These are phyloP conservation scores for Mortierella alpina DNA, from an alignment of 192 early-diverging fungal genomes.

Conservation along the genomic window DNA sequence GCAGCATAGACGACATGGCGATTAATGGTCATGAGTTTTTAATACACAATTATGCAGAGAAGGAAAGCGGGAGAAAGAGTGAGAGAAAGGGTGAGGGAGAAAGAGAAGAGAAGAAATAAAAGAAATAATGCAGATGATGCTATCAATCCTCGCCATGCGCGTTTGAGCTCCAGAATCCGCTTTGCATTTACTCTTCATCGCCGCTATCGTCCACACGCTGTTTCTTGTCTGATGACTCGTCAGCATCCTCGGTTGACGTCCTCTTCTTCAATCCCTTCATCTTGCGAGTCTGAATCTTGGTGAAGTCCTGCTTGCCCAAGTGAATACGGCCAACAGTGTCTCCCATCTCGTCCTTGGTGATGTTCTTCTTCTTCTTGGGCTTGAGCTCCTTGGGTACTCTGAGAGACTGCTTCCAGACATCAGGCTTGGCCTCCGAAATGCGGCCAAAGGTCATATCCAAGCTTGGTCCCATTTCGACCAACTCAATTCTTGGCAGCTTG, in stretches of 20 bases:
- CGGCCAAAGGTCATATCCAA: conserved; percentile 86
- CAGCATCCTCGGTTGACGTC: conserved; percentile 45
- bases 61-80: background rate
- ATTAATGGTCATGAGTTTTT: background rate
- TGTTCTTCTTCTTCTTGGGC: conserved; percentile 93
- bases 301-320: conserved; percentile 90
- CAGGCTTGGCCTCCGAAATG: conserved; percentile 73
- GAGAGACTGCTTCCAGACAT: conserved; percentile 86
- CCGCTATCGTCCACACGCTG: conserved; percentile 52
- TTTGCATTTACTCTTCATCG: conserved; percentile 47
- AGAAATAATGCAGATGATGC: background rate
- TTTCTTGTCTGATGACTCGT: conserved; percentile 48
- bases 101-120: background rate
- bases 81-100: background rate
- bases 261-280: conserved; percentile 95
- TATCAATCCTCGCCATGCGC: background rate
- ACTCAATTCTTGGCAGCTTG: conserved; percentile 89
- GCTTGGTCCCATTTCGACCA: conserved; percentile 93
- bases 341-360: conserved; percentile 88
- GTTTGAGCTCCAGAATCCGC: background rate
- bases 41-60: background rate
- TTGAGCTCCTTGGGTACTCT: conserved; percentile 89
- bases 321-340: conserved; percentile 93
- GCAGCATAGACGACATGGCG: no score
- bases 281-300: conserved; percentile 96